phyloP scores from a whole-genome alignment of 345 rosid genomes.

The Orychophragmus violaceus region DNA sequence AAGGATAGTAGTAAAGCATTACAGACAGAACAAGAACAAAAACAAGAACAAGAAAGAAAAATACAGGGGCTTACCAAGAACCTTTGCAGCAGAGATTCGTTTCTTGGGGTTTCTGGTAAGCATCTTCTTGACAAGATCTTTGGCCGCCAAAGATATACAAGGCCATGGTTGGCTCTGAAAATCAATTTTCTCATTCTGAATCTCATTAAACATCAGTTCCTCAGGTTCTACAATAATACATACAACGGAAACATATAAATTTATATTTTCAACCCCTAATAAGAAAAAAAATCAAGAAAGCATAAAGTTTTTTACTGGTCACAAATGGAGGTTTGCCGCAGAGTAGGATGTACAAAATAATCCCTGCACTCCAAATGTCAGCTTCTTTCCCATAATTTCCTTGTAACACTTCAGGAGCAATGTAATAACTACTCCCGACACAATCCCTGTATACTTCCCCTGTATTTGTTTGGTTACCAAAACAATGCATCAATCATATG shows the following conservation, averaged over 20 bases:
- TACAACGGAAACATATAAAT: background rate
- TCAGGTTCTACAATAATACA: conserved; percentile 32
- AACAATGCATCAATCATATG: background rate
- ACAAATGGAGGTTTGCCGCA: background rate
- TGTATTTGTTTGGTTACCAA: background rate
- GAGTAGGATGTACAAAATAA: background rate
- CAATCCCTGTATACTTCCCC: background rate
- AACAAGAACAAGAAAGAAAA: background rate
- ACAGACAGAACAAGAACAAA: background rate
- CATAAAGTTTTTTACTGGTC: background rate
- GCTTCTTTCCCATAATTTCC: background rate
- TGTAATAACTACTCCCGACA: background rate
- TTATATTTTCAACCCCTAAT: background rate
- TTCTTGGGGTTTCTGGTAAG: background rate
- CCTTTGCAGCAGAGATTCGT: background rate
- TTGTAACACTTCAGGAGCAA: background rate
- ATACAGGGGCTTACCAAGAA: background rate
- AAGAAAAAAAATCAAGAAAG: background rate
- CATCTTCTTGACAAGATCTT: background rate
- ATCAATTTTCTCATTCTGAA: conserved; percentile 28
- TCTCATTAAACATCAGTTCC: background rate
- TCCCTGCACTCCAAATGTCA: background rate
- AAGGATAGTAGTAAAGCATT: background rate
- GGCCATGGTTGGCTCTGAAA: conserved; percentile 37
- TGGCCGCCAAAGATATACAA: background rate